Conservation (phyloP, 371 early-diverging fungal genomes). For the Synchytrium microbalum region DNA sequence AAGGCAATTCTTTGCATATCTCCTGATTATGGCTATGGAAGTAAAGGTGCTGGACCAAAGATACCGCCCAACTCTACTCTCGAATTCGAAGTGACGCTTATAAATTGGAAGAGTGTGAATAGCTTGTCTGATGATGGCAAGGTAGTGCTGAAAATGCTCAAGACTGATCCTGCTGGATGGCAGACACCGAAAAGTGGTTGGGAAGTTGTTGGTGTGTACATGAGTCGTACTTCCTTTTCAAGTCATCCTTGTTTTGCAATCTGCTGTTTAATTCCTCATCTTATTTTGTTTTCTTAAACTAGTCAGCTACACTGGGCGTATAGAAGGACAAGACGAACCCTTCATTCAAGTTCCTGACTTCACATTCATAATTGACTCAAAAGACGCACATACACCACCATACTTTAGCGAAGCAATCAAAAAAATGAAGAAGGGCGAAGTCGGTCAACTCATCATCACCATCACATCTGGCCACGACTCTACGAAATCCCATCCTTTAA, state of each 20-base stretch:
- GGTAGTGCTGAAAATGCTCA: constrained; percentile 14
- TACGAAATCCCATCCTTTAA: not conserved
- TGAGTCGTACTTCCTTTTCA: not conserved
- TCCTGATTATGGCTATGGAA: constrained; percentile 33
- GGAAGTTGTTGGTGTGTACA: constrained; percentile 13
- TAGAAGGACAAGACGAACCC: not conserved
- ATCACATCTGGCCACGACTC: constrained; percentile 4
- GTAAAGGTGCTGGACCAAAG: constrained; percentile 27
- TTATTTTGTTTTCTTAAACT: not conserved
- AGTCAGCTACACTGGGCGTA: constrained; percentile 16
- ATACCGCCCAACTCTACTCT: constrained; percentile 43
- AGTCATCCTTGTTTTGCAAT: not conserved
- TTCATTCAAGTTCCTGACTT: constrained; percentile 1
- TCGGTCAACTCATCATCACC: constrained; percentile 11
- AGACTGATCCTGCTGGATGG: constrained; percentile 13
- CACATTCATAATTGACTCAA: constrained; percentile 4
- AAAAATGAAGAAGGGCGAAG: constrained; percentile 19
- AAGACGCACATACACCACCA: constrained; percentile 4
- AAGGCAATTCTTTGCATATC: constrained; percentile 20
- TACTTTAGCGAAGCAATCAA: constrained; percentile 14
- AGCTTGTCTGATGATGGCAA: constrained; percentile 12
- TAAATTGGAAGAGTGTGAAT: constrained; percentile 12
- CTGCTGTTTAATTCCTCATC: not conserved
- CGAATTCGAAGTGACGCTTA: constrained; percentile 35
- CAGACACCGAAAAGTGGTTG: constrained; percentile 17